Base-by-base conservation (phyloP, 345 rosid genomes). In the Raphanus sativus region DNA sequence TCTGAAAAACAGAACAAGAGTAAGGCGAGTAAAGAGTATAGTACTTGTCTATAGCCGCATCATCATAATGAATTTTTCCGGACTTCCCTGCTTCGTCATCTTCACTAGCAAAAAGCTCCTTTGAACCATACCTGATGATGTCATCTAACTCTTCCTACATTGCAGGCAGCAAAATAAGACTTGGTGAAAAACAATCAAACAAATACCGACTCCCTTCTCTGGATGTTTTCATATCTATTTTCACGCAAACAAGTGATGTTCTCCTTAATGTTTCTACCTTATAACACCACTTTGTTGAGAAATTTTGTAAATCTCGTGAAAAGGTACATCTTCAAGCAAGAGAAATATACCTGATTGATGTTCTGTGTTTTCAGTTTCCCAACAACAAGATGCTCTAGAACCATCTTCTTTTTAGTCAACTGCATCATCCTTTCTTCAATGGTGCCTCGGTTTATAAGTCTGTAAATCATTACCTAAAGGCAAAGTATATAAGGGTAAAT, bases 361-460 rank as follows among this genome's bases (percentile, higher is more conserved):
- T 90, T 96, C 78, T 96, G 99, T 45, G 97, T 86, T 84, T 96
- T 96, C 65, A 96, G 84, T 90, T 91, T 90, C 77, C 99, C 99
- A 33, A 96, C 99, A 80, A 96, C 99, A 64, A 96, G 95, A 88
- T 96, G 99, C 88, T 96, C 99, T 58, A 96, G 82, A 84, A 96
- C 92, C 99, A 96, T 96, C 85, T 96, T 96, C 88, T 96, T 96
- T 85, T 91, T 96, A 26, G 99, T 96, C 95, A 96, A 80, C 55
- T 96, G 92, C 98, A 96, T 91, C 98, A 96, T 96, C 74, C 98
- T 85, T 80, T 96, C 98, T 86, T 96, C 99, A 81, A 93, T 96
- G 75, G 95, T 87, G 81, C 92, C 97, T 77, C 99, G 87, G 32
- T 88, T 90, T 75, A 96, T 74, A 68, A 96, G 95, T 81, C 99